A percentile compares a stretch with the other conserved stretches of the same genome.
These are phyloP conservation scores for Colletotrichum lini DNA, from an alignment of 2,329 filamentous ascomycete species.

Conservation along the genomic window DNA sequence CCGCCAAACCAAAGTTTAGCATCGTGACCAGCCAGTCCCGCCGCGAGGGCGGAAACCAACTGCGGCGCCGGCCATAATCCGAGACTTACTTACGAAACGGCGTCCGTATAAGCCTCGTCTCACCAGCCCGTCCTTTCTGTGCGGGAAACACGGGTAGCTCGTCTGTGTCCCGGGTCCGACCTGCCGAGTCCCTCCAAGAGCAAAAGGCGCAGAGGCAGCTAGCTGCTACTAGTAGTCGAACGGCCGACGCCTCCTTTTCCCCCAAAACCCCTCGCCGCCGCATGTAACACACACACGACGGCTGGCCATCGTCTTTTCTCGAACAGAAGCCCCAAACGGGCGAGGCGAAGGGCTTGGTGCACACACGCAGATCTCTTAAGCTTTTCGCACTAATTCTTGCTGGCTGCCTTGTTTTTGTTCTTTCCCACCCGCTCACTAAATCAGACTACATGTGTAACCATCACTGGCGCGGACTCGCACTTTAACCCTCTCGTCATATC, in stretches of 20 bases:
- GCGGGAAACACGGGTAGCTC: neutral
- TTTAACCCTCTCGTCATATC: neutral
- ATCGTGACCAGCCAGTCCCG: neutral
- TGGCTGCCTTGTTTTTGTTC: neutral
- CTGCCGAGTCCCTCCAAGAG: neutral
- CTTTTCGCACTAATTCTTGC: too few species aligned
- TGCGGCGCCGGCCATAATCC: neutral
- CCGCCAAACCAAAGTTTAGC: neutral
- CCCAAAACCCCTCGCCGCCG: neutral
- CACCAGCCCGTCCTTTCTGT: constrained; percentile 9
- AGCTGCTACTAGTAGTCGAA: neutral
- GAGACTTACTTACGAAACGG: constrained; percentile 20
- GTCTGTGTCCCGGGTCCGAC: neutral
- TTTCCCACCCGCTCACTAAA: neutral
- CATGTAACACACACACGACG: too few species aligned
- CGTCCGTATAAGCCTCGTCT: constrained; percentile 6
- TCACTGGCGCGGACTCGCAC: neutral
- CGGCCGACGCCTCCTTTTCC: neutral
- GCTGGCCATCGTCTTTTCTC: neutral
- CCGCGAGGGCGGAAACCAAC: neutral
- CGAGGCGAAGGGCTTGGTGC: too few species aligned
- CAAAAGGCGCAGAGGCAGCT: neutral
- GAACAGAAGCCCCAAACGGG: neutral
- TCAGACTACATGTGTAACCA: too few species aligned
- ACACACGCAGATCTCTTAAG: too few species aligned